Conservation (phyloP, 352 stramenopile species). For the Pythium chondricola region DNA sequence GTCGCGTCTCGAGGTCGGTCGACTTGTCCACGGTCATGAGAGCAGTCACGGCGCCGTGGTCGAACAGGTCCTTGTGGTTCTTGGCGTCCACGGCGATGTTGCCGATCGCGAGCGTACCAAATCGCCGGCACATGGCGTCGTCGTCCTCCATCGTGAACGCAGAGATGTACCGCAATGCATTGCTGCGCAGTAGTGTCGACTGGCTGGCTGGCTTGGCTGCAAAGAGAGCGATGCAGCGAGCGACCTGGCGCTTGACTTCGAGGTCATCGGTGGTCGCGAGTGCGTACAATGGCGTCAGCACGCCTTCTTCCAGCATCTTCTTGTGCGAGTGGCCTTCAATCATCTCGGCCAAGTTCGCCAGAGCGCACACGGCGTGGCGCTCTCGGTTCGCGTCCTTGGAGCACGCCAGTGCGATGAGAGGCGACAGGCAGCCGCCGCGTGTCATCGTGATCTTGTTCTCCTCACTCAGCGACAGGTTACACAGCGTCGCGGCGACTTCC, state of each 20-base stretch:
- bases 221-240: constrained; percentile 91
- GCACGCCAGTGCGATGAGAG: constrained; percentile 85
- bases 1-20: constrained; percentile 87
- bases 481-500: constrained; percentile 92
- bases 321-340: constrained; percentile 93
- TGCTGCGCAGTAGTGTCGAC: constrained; percentile 74
- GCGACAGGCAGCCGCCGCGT: constrained; percentile 89
- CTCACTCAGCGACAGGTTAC: constrained; percentile 93
- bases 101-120: constrained; percentile 87
- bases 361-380: constrained; percentile 87
- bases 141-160: constrained; percentile 78
- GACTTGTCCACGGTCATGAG: constrained; percentile 86
- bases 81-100: constrained; percentile 87
- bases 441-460: constrained; percentile 96
- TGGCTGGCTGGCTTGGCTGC: constrained; percentile 91
- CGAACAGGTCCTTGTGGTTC: constrained; percentile 91
- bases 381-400: constrained; percentile 88
- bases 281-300: constrained; percentile 87
- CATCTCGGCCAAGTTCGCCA: constrained; percentile 96
- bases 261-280: constrained; percentile 68
- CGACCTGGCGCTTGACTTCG: constrained; percentile 90
- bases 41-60: constrained; percentile 85
- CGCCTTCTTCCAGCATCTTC: constrained; percentile 91
- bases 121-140: constrained; percentile 83
- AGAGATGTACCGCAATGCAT: constrained; percentile 85